Conservation (phyloP, 306 rosid genomes). For the Glycyrrhiza uralensis region DNA sequence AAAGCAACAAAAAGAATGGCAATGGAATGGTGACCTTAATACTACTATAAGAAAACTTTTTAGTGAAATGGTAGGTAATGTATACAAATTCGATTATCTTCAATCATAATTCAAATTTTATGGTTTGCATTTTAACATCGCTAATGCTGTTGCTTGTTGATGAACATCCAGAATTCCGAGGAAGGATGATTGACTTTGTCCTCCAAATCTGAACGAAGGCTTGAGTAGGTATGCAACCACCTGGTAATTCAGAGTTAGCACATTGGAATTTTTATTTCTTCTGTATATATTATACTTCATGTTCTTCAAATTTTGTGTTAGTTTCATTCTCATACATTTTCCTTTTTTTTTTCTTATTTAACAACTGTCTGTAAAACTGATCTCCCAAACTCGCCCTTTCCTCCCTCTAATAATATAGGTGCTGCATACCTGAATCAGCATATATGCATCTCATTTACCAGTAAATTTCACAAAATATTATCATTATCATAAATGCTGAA, state of each 20-base stretch:
- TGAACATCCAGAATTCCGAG: not conserved
- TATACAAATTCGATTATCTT: not conserved
- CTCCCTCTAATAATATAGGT: too few species aligned
- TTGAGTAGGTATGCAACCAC: not conserved
- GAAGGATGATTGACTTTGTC: not conserved
- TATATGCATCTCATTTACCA: too few species aligned
- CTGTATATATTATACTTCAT: not conserved
- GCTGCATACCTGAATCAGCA: too few species aligned
- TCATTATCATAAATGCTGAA: too few species aligned
- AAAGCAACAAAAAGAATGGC: not conserved
- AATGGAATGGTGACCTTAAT: conserved; percentile 20
- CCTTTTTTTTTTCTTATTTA: not conserved
- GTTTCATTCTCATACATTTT: not conserved
- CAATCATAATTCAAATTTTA: not conserved
- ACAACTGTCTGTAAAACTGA: too few species aligned
- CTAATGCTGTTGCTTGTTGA: not conserved
- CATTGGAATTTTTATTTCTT: not conserved
- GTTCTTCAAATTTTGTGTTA: not conserved
- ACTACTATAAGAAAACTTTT: not conserved
- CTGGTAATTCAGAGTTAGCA: not conserved
- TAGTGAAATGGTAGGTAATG: not conserved
- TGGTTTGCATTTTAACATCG: not conserved
- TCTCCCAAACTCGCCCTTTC: too few species aligned
- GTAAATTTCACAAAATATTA: too few species aligned
- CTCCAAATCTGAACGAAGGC: not conserved